These are phyloP conservation scores for Cercospora brassicicola DNA, from an alignment of 2,329 filamentous ascomycete genomes.

Conservation along the genomic window DNA sequence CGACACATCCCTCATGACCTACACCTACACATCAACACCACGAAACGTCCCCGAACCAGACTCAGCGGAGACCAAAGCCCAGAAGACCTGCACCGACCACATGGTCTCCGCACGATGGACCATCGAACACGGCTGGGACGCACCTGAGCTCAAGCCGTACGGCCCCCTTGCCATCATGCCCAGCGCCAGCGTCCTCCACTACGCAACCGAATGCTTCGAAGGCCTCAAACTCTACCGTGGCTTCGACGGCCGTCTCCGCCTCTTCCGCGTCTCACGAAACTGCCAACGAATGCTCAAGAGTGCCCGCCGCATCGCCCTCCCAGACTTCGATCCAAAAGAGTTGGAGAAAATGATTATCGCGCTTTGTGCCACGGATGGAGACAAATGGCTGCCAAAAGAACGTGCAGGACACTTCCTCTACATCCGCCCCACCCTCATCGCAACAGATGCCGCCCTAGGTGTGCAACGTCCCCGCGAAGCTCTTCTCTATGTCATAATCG, in stretches of 20 bases:
- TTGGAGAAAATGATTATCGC: constrained; percentile 71
- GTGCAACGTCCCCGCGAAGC: constrained; percentile 78
- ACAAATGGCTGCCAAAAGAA: constrained; percentile 74
- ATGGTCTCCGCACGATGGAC: constrained; percentile 78
- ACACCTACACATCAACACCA: constrained; percentile 44
- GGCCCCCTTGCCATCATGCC: constrained; percentile 76
- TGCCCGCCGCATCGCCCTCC: constrained; percentile 67
- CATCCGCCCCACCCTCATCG: constrained; percentile 77
- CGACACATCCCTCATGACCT: constrained; percentile 47
- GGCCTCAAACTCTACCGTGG: constrained; percentile 73
- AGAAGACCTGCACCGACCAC: constrained; percentile 70
- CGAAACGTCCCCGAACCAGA: constrained; percentile 46
- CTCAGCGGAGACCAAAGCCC: constrained; percentile 42
- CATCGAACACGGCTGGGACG: constrained; percentile 65
- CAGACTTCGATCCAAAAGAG: constrained; percentile 68
- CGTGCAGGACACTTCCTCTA: constrained; percentile 74
- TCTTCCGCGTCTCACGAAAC: constrained; percentile 77
- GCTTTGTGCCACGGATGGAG: constrained; percentile 70
- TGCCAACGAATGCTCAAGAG: constrained; percentile 61
- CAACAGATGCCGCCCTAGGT: constrained; percentile 75
- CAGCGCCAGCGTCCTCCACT: constrained; percentile 78
- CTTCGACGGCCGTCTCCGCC: constrained; percentile 68
- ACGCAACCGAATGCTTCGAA: constrained; percentile 89
- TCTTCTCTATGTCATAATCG: constrained; percentile 78
- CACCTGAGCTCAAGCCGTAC: constrained; percentile 73